Evolutionary conservation across 1,284 basidiomycete genomes (phyloP).

Genomic region (Retiboletus flavoniger): DNA sequence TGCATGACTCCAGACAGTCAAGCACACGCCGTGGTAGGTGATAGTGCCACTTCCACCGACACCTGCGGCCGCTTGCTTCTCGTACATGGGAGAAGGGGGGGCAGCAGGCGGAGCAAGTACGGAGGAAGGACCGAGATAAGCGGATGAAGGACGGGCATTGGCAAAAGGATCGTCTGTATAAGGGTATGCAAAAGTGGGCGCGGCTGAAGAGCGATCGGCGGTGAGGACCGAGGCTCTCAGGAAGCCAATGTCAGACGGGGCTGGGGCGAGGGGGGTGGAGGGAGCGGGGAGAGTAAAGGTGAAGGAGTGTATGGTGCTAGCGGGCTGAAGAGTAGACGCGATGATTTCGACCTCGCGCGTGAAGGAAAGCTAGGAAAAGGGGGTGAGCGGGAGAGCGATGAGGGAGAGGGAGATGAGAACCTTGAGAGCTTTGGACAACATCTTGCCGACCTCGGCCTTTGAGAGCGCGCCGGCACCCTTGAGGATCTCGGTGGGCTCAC

Average conservation of each 20-base stretch:
- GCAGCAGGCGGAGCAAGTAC: constrained; percentile 48
- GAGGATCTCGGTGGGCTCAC: constrained; percentile 59
- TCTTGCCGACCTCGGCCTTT: constrained; percentile 83
- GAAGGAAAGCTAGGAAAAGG: constrained; percentile 65
- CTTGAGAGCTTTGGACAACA: constrained; percentile 89
- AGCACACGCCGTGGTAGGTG: constrained; percentile 85
- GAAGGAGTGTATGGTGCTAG: constrained; percentile 91
- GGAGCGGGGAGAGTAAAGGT: constrained; percentile 80
- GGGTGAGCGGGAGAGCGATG: constrained; percentile 6
- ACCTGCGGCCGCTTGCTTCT: constrained; percentile 39
- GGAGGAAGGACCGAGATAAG: constrained; percentile 70
- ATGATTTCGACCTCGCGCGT: constrained; percentile 93
- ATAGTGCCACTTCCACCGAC: constrained; percentile 46
- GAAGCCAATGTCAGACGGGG: constrained; percentile 57
- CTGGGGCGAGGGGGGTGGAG: constrained; percentile 66
- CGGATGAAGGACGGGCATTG: constrained; percentile 68
- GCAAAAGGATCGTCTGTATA: constrained; percentile 73
- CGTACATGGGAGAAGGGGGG: constrained; percentile 40
- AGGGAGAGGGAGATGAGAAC: constrained; percentile 39
- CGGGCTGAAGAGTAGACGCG: constrained; percentile 86
- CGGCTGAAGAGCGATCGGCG: constrained; percentile 57
- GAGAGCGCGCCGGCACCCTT: constrained; percentile 71
- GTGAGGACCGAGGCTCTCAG: constrained; percentile 71
- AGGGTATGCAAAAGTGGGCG: constrained; percentile 62
- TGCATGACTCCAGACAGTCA: constrained; percentile 93